A percentile compares a stretch with the other conserved stretches of the same genome.
Evolutionary conservation across 345 rosid genomes (phyloP).

Genomic region (Acer yangbiense): DNA sequence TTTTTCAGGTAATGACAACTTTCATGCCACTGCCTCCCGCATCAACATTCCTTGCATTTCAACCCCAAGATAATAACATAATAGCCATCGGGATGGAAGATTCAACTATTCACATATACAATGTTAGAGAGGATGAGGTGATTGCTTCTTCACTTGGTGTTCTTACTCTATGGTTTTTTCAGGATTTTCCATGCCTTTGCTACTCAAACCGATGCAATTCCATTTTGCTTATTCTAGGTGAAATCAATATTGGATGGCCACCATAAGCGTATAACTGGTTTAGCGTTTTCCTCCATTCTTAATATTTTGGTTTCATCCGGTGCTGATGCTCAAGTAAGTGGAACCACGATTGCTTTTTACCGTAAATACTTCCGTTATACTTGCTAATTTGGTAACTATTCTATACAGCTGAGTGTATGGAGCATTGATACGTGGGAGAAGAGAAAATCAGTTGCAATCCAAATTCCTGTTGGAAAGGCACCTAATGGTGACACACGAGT

Average conservation of each 20-base stretch:
- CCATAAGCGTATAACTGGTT: conserved; percentile 78
- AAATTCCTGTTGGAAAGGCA: conserved; percentile 66
- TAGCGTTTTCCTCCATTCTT: conserved; percentile 78
- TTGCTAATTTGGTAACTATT: background rate
- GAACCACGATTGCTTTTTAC: background rate
- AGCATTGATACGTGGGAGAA: conserved; percentile 93
- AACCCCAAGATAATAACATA: conserved; percentile 84
- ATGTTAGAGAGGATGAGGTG: conserved; percentile 87
- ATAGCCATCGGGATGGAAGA: conserved; percentile 94
- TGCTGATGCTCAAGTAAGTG: conserved; percentile 89
- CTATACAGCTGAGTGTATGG: conserved; percentile 71
- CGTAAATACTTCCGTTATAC: background rate
- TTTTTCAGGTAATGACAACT: conserved; percentile 80
- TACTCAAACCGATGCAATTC: background rate
- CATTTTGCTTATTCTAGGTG: conserved; percentile 47
- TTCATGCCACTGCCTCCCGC: conserved; percentile 87
- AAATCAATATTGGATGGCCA: conserved; percentile 87
- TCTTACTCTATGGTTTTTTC: background rate
- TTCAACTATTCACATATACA: conserved; percentile 78
- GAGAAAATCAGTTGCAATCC: conserved; percentile 60
- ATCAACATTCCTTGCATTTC: conserved; percentile 84
- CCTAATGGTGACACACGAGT: conserved; percentile 71
- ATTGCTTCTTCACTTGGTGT: background rate
- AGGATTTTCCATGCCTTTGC: background rate
- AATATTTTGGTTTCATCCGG: conserved; percentile 87